Percentiles rank a stretch among this genome's conserved stretches.
Conservation (phyloP, 2,329 filamentous ascomycete species). For the Didymella pinodella region DNA sequence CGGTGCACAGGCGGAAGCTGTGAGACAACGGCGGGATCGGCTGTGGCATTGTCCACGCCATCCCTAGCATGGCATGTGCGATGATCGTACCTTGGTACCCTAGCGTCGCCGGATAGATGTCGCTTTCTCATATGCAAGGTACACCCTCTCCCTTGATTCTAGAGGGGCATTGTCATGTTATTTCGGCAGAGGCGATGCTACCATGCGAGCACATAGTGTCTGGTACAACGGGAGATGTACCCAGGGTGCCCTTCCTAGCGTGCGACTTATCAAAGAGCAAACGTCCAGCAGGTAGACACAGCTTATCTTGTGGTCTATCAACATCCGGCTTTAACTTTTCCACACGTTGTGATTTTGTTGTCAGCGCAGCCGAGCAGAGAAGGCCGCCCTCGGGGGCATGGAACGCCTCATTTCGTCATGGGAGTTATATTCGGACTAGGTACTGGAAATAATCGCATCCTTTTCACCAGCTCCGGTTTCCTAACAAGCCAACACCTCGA, state of each 20-base stretch:
- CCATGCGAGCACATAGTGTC: constrained; percentile 15
- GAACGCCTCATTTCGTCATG: constrained; percentile 31
- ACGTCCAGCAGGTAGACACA: neutral
- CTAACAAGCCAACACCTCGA: constrained; percentile 2
- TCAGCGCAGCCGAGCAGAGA: constrained; percentile 26
- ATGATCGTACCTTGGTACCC: constrained; percentile 27
- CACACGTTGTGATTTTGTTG: constrained; percentile 12
- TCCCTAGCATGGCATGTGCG: constrained; percentile 31
- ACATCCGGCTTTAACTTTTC: neutral
- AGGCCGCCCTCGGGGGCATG: constrained; percentile 18
- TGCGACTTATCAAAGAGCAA: constrained; percentile 14
- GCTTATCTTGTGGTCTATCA: neutral
- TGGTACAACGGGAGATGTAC: constrained; percentile 13
- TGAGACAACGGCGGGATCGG: constrained; percentile 23
- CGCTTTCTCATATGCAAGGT: constrained; percentile 35
- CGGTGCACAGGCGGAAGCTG: constrained; percentile 12
- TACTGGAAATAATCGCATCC: constrained; percentile 16
- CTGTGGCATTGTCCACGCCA: constrained; percentile 16
- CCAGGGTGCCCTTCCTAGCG: constrained; percentile 10
- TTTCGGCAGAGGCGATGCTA: constrained; percentile 7
- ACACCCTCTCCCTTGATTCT: constrained; percentile 26
- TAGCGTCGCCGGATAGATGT: constrained; percentile 25
- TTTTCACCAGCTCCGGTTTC: constrained; percentile 9
- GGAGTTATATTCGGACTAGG: constrained; percentile 15
- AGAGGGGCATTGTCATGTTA: constrained; percentile 13